phyloP scores from a whole-genome alignment of 2,329 filamentous ascomycete genomes.

The Exserohilum rostratum region DNA sequence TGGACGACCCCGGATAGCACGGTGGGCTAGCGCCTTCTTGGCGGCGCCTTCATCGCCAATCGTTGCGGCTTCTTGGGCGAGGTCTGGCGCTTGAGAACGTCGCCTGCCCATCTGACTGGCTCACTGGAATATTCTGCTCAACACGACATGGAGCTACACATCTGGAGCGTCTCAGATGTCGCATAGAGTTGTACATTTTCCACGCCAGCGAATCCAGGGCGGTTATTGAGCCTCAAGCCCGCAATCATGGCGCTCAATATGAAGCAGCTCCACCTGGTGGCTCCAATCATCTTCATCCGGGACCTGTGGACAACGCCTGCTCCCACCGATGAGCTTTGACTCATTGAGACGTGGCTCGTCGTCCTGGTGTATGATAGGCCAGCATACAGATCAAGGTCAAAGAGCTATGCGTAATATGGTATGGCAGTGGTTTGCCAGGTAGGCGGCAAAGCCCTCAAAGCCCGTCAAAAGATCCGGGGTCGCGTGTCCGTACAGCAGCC shows the following conservation, averaged over 20 bases:
- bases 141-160: slow-evolving; percentile 37
- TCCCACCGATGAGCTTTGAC: slow-evolving; percentile 32
- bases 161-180: slow-evolving; percentile 46
- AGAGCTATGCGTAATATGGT: slow-evolving; percentile 34
- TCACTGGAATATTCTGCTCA: slow-evolving; percentile 27
- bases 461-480: slow-evolving; percentile 32
- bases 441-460: slow-evolving; percentile 26
- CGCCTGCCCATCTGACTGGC: slow-evolving; percentile 36
- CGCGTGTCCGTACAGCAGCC: slow-evolving; percentile 33
- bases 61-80: slow-evolving; percentile 28
- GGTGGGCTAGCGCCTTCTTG: slow-evolving; percentile 15
- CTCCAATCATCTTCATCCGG: slow-evolving; percentile 42
- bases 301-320: slow-evolving; percentile 30
- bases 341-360: slow-evolving; percentile 33
- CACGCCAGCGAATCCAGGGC: slow-evolving; percentile 45
- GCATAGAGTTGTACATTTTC: slow-evolving; percentile 42
- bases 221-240: slow-evolving; percentile 42
- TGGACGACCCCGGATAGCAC: slow-evolving; percentile 5
- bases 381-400: slow-evolving; percentile 19
- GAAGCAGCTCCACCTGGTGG: slow-evolving; percentile 29
- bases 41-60: slow-evolving; percentile 17
- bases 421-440: slow-evolving; percentile 29
- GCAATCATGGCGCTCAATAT: slow-evolving; percentile 42
- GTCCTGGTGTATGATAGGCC: slow-evolving; percentile 35
- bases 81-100: slow-evolving; percentile 31